phyloP scores from a whole-genome alignment of 75 land plant species.

The Adiantum capillusveneris region DNA sequence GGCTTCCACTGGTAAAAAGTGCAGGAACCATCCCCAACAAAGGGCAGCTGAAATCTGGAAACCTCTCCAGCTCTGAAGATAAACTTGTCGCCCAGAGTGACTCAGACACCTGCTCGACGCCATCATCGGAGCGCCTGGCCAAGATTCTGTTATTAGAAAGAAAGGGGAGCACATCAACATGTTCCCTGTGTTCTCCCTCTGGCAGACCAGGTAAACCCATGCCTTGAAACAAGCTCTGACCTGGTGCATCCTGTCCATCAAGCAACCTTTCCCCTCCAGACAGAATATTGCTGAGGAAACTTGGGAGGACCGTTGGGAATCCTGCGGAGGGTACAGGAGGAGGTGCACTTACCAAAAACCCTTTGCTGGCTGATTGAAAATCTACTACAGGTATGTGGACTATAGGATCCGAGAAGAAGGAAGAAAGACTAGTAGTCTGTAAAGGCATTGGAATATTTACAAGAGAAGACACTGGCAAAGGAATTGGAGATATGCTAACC shows the following conservation, averaged over 20 bases:
- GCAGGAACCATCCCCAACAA: slow-evolving; percentile 18
- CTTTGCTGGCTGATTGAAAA: slow-evolving; percentile 56
- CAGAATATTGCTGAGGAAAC: slow-evolving; percentile 16
- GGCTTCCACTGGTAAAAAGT: slow-evolving; percentile 6
- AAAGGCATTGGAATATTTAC: slow-evolving; percentile 31
- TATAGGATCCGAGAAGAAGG: slow-evolving; percentile 65
- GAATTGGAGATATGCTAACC: slow-evolving; percentile 16
- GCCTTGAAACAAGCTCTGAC: not conserved
- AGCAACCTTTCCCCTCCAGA: not conserved
- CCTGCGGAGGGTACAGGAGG: slow-evolving; percentile 34
- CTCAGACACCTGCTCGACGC: too few relatives aligned
- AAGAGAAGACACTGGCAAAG: slow-evolving; percentile 19
- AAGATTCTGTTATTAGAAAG: too few relatives aligned
- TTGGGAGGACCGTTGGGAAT: slow-evolving; percentile 46
- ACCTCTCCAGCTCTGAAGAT: not conserved
- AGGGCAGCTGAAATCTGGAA: slow-evolving; percentile 10
- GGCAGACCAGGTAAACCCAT: not conserved
- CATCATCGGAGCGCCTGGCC: too few relatives aligned
- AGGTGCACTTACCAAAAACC: slow-evolving; percentile 66
- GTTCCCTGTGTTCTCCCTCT: too few relatives aligned
- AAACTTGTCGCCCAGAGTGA: too few relatives aligned
- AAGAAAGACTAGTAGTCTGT: slow-evolving; percentile 41
- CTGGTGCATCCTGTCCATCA: not conserved
- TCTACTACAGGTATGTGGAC: slow-evolving; percentile 74
- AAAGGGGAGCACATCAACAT: too few relatives aligned